phyloP scores from a whole-genome alignment of 2,329 filamentous ascomycete genomes.

The Xylariomycetidae sp. region DNA sequence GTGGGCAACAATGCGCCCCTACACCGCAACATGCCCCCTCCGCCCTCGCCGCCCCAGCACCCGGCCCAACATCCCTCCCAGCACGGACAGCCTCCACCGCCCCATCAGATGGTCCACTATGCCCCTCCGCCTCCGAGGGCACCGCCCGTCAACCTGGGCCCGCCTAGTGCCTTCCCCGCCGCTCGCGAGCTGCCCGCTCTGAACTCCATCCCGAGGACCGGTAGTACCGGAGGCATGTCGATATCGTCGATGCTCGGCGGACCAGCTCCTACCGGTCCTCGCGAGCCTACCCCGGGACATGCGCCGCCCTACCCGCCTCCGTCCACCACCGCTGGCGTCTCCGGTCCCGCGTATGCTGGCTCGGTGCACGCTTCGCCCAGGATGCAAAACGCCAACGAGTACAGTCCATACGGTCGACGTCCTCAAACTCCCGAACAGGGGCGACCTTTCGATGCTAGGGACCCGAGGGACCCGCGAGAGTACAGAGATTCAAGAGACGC shows the following conservation, averaged over 20 bases:
- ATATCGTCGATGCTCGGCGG: constrained; percentile 56
- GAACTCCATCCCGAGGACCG: constrained; percentile 34
- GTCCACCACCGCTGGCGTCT: constrained; percentile 30
- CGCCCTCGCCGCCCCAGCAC: constrained; percentile 23
- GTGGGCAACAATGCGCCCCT: constrained; percentile 16
- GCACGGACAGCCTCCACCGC: constrained; percentile 18
- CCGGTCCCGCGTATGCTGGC: constrained; percentile 40
- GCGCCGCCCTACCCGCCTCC: constrained; percentile 37
- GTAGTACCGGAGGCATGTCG: constrained; percentile 49
- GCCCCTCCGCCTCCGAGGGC: constrained; percentile 22
- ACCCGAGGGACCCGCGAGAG: too few relatives aligned
- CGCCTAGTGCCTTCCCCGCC: constrained; percentile 23
- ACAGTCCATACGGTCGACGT: constrained; percentile 46
- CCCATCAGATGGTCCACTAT: constrained; percentile 25
- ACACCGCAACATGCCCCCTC: constrained; percentile 25
- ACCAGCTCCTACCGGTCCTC: constrained; percentile 37
- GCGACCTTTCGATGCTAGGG: constrained; percentile 44
- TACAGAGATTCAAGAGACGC: constrained; percentile 36
- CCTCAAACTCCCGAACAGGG: constrained; percentile 69
- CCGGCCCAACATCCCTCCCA: constrained; percentile 19
- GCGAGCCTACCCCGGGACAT: constrained; percentile 36
- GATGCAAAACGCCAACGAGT: constrained; percentile 54
- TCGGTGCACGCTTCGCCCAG: constrained; percentile 50
- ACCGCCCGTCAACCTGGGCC: constrained; percentile 24
- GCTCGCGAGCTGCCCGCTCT: constrained; percentile 30